Conservation (phyloP, 192 early-diverging fungal species). For the Coemansia sp. region DNA sequence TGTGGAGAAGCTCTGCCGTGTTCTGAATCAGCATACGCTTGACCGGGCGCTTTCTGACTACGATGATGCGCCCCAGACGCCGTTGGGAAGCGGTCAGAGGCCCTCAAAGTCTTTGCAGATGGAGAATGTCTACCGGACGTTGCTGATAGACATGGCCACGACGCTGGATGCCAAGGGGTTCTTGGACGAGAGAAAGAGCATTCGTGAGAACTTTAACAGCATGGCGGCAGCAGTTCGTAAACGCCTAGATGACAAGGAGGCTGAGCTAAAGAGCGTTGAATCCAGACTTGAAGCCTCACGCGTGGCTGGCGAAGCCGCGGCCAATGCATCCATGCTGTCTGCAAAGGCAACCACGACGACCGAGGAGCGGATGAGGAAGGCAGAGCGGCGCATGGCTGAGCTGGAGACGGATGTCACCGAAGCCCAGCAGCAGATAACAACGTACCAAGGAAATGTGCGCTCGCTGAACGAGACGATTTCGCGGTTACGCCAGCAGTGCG, state of each 20-base stretch:
- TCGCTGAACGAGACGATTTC: slow-evolving; percentile 23
- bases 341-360: slow-evolving; percentile 8
- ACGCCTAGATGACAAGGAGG: slow-evolving; percentile 26
- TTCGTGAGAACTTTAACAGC: slow-evolving; percentile 43
- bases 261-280: slow-evolving; percentile 11
- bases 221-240: slow-evolving; percentile 36
- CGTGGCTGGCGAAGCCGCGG: slow-evolving; percentile 9
- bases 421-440: slow-evolving; percentile 28
- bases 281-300: slow-evolving; percentile 20
- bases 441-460: slow-evolving; percentile 22
- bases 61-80: neutral
- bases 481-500: slow-evolving; percentile 31
- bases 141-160: slow-evolving; percentile 39
- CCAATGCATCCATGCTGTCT: slow-evolving; percentile 12
- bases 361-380: slow-evolving; percentile 12
- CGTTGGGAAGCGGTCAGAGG: slow-evolving; percentile 1
- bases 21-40: slow-evolving; percentile 39
- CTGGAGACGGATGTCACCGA: slow-evolving; percentile 29
- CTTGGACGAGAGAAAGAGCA: slow-evolving; percentile 39
- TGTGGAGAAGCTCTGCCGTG: slow-evolving; percentile 31
- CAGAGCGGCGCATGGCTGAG: slow-evolving; percentile 15
- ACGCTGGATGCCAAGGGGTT: slow-evolving; percentile 27
- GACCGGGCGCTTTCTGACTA: slow-evolving; percentile 23
- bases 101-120: neutral
- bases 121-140: slow-evolving; percentile 37